phyloP scores from a whole-genome alignment of 2,329 filamentous ascomycete species.

The Nothophaeocryptopus gaeumannii region DNA sequence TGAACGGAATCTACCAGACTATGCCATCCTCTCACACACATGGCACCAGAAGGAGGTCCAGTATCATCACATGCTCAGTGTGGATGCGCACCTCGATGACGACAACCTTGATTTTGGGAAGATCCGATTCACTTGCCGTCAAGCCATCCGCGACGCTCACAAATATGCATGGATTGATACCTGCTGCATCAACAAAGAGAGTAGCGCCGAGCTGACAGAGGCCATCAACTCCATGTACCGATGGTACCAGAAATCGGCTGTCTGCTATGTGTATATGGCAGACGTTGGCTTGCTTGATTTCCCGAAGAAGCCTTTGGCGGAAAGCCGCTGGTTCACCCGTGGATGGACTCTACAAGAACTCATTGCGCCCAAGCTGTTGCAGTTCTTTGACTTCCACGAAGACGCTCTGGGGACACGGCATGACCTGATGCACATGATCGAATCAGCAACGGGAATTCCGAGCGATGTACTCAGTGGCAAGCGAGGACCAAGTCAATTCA shows the following conservation, averaged over 20 bases:
- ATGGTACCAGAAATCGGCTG: conserved; percentile 34
- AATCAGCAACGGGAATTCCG: conserved; percentile 32
- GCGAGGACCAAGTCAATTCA: neutral
- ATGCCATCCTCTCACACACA: conserved; percentile 19
- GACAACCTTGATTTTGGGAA: conserved; percentile 14
- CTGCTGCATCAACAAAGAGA: conserved; percentile 38
- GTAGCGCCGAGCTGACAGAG: conserved; percentile 35
- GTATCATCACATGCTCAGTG: conserved; percentile 11
- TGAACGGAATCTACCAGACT: neutral
- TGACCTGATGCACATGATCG: conserved; percentile 16
- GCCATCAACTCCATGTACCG: conserved; percentile 26
- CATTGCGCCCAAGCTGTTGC: conserved; percentile 9
- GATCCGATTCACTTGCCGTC: conserved; percentile 12
- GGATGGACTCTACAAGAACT: conserved; percentile 24
- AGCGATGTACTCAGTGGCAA: too few species aligned
- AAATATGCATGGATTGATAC: conserved; percentile 38
- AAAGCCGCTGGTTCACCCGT: neutral
- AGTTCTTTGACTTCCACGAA: conserved; percentile 5
- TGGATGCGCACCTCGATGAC: neutral
- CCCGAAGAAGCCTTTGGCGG: neutral
- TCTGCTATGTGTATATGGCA: conserved; percentile 35
- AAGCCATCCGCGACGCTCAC: conserved; percentile 20
- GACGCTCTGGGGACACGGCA: conserved; percentile 3
- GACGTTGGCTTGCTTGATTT: neutral
- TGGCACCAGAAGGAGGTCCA: conserved; percentile 16